Evolutionary conservation across 768 basidiomycete species (phyloP), one percentile per base, ranked within the genome.

Genomic region (Termitomyces sp.): DNA sequence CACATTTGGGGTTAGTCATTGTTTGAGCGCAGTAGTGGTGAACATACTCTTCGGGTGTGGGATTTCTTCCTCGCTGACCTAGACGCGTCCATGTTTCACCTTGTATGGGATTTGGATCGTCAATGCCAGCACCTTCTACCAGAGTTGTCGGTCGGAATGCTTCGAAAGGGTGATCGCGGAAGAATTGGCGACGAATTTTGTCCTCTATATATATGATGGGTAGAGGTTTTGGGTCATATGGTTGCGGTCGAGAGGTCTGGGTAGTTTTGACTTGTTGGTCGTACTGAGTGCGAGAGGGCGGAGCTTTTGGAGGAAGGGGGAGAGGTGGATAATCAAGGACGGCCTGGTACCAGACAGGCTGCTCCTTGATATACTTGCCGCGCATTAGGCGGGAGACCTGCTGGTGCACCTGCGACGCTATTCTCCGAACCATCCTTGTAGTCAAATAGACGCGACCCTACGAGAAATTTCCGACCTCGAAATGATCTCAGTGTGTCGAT

Each of bases 161-260:
- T 73, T 99, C 95, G 66, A 97, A 97, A 7, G 97, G 94, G 68
- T 97, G 95, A 74, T 99, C 97, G 42, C 78, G 77, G 76, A 95
- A 98, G 78, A 99, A 98, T 68, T 91, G 91, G 54, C 84, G 78
- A 37, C 97, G 85, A 56, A 98, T 75, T 59, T 81, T 77, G 69
- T 99, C 97, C 67, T 96, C 93, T 41, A 89, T 57, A 67, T 94
- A 97, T 53, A 77, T 75, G 50, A 98, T 79, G 11, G 81, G 79
- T 47, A 80, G 58, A 0, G 89, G 86, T 28, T 72, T 72, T 30
- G 74, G 71, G 46, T 74, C 74, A 43, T 71, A 72, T 37, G 75
- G 63, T 42, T 72, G 71, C 53, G 70, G 67, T 55, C 74, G 77
- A 30, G 62, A 56, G 6, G 67, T 61, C 43, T 65, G 54, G 10